A percentile compares a stretch with the other conserved stretches of the same genome.
phyloP scores from a whole-genome alignment of 2,329 filamentous ascomycete genomes.

The Fusarium praegraminearum region DNA sequence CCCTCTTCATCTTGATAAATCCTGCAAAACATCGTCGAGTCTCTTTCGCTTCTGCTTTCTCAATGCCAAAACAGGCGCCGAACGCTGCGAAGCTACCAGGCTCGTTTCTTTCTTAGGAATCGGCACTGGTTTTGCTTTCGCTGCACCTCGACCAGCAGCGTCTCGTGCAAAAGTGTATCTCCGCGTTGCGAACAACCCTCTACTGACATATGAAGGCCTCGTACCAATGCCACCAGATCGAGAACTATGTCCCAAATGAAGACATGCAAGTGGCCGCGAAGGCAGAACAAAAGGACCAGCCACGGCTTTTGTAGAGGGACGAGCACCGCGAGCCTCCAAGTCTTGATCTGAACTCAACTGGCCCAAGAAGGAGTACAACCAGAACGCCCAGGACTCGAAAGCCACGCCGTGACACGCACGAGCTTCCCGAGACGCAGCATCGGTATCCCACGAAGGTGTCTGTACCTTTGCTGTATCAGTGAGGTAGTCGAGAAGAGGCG shows the following conservation, averaged over 20 bases:
- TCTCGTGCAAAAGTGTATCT: constrained; percentile 52
- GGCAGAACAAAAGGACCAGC: constrained; percentile 55
- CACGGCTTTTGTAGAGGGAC: constrained; percentile 47
- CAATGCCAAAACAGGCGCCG: constrained; percentile 38
- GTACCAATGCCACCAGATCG: constrained; percentile 50
- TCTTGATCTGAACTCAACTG: constrained; percentile 54
- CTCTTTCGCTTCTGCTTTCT: constrained; percentile 52
- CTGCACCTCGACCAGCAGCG: constrained; percentile 12
- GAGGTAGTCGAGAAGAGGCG: constrained; percentile 52
- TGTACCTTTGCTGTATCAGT: constrained; percentile 50
- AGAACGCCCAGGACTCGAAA: constrained; percentile 58
- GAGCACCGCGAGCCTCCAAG: constrained; percentile 42
- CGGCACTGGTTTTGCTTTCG: constrained; percentile 5
- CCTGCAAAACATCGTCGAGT: constrained; percentile 52
- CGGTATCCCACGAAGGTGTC: constrained; percentile 49
- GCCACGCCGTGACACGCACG: constrained; percentile 52
- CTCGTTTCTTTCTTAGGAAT: constrained; percentile 30
- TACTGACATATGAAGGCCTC: constrained; percentile 53
- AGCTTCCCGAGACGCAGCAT: constrained; percentile 47
- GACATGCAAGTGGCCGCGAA: constrained; percentile 53
- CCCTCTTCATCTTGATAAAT: constrained; percentile 38
- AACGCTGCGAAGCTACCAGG: constrained; percentile 27
- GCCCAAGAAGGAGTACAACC: constrained; percentile 57
- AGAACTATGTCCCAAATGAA: constrained; percentile 55
- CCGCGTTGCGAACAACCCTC: constrained; percentile 52